Conservation (phyloP, 163 green algal species). For the Chlamydomonas reinhardtii region DNA sequence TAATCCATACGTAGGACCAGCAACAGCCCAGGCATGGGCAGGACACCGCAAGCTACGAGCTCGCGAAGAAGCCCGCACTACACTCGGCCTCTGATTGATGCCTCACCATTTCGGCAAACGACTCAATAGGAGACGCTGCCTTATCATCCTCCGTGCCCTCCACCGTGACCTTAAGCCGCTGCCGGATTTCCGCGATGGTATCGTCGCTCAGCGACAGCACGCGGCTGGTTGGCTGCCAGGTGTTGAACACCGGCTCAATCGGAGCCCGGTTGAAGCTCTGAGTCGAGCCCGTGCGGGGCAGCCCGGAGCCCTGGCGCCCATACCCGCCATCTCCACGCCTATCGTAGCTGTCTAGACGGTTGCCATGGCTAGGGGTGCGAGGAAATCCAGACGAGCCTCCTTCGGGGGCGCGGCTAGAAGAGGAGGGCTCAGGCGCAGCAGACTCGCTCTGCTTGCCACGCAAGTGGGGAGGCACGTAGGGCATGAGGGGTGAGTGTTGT, state of each 20-base stretch:
- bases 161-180: slow-evolving; percentile 84
- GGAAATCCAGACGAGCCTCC: slow-evolving; percentile 32
- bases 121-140: slow-evolving; percentile 77
- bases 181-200: slow-evolving; percentile 79
- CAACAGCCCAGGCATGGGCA: too few relatives aligned
- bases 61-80: too few relatives aligned
- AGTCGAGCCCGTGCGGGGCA: slow-evolving; percentile 2
- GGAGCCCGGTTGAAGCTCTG: slow-evolving; percentile 20
- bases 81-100: not conserved
- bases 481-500: slow-evolving; percentile 15
- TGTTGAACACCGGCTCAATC: slow-evolving; percentile 56
- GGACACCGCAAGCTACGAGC: too few relatives aligned
- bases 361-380: slow-evolving; percentile 25
- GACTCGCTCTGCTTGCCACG: slow-evolving; percentile 29
- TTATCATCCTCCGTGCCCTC: slow-evolving; percentile 63
- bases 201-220: slow-evolving; percentile 73
- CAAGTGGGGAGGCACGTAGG: slow-evolving; percentile 46
- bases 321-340: slow-evolving; percentile 12
- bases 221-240: slow-evolving; percentile 79
- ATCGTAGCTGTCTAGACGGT: slow-evolving; percentile 39
- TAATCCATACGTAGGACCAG: too few relatives aligned
- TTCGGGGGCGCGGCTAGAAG: slow-evolving; percentile 23
- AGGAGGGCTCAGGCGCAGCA: slow-evolving; percentile 19
- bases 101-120: slow-evolving; percentile 89
- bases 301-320: slow-evolving; percentile 9